Evolutionary conservation across 2,329 filamentous ascomycete species (phyloP).

Genomic region (Aspergillus caelatus): DNA sequence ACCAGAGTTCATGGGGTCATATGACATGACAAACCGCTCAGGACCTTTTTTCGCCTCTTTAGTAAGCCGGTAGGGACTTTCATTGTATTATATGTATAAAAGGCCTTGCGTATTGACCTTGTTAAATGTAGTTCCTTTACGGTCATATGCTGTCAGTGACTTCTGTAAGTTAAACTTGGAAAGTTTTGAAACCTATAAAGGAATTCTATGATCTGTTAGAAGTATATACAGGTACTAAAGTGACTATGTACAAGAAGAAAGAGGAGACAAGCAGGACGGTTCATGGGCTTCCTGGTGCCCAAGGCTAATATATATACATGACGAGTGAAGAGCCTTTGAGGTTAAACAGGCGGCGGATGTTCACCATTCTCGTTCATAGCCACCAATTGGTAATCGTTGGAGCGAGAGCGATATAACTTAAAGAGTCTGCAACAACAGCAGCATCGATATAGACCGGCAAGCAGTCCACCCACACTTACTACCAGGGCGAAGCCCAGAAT

Average conservation of each 20-base stretch:
- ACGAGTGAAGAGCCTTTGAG: background rate
- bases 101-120: too few species aligned
- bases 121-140: too few species aligned
- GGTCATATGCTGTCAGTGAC: too few species aligned
- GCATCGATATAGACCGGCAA: conserved; percentile 18
- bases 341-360: background rate
- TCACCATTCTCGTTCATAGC: conserved; percentile 15
- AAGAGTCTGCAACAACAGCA: conserved; percentile 8
- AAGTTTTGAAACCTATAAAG: background rate
- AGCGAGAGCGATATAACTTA: conserved; percentile 8
- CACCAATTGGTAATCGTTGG: conserved; percentile 20
- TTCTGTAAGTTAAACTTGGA: background rate
- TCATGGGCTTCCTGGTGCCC: background rate
- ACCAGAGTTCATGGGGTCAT: background rate
- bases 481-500: conserved; percentile 17
- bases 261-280: background rate
- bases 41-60: background rate
- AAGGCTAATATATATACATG: background rate
- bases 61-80: too few species aligned
- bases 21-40: background rate
- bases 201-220: background rate
- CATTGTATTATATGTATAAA: too few species aligned
- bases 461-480: conserved; percentile 15
- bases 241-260: background rate
- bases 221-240: background rate